phyloP scores from a whole-genome alignment of 192 early-diverging fungal genomes.

The Kappamyces sp. region DNA sequence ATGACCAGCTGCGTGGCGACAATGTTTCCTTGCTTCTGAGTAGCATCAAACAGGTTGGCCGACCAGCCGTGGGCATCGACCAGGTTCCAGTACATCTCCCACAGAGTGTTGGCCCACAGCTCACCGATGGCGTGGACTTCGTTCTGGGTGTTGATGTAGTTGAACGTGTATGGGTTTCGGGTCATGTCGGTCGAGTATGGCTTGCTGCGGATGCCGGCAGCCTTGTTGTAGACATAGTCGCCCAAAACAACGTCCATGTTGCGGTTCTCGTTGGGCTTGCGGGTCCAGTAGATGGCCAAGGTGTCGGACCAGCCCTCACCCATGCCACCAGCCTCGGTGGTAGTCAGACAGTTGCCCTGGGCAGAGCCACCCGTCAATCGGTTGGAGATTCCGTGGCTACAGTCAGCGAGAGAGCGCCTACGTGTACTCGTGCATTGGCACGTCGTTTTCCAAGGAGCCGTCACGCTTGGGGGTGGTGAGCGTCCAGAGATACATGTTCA shows the following conservation, averaged over 20 bases:
- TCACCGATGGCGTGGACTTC: slow-evolving; percentile 57
- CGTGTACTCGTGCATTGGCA: slow-evolving; percentile 54
- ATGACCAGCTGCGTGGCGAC: slow-evolving; percentile 48
- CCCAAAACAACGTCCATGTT: slow-evolving; percentile 5
- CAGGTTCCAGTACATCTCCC: slow-evolving; percentile 60
- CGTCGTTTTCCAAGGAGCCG: slow-evolving; percentile 50
- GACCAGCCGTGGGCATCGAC: slow-evolving; percentile 28
- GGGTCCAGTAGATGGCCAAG: neutral
- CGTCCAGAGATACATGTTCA: slow-evolving; percentile 51
- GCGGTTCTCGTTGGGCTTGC: neutral
- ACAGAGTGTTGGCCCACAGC: slow-evolving; percentile 55
- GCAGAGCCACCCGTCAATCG: slow-evolving; percentile 57
- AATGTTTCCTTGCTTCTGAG: slow-evolving; percentile 38
- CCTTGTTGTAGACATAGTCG: slow-evolving; percentile 3
- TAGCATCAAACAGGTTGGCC: slow-evolving; percentile 18
- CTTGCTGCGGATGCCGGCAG: slow-evolving; percentile 43
- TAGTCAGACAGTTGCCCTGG: slow-evolving; percentile 46
- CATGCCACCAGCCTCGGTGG: slow-evolving; percentile 13
- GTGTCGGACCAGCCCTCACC: slow-evolving; percentile 16
- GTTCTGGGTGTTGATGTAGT: slow-evolving; percentile 20
- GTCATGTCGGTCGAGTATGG: slow-evolving; percentile 54
- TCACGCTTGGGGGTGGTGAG: slow-evolving; percentile 50
- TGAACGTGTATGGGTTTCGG: slow-evolving; percentile 31
- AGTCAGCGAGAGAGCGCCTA: slow-evolving; percentile 52
- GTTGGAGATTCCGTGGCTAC: slow-evolving; percentile 50